Evolutionary conservation across 2,329 filamentous ascomycete genomes (phyloP).

Genomic region (Aureobasidium lini): DNA sequence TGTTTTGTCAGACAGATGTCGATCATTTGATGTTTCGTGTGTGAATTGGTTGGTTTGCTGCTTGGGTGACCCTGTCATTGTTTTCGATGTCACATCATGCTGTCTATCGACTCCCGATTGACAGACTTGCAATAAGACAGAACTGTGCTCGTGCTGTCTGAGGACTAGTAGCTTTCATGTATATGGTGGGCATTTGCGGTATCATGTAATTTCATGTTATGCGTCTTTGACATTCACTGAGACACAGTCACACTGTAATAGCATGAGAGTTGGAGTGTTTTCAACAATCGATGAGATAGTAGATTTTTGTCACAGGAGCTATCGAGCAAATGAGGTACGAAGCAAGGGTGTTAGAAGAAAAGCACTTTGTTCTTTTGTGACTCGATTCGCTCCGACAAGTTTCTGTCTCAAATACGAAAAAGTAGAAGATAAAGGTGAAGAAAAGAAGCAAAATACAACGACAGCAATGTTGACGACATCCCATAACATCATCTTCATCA

Average conservation of each 20-base stretch:
- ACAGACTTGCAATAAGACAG: too few species aligned
- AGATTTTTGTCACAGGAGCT: too few species aligned
- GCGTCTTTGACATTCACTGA: too few species aligned
- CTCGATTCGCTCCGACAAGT: neutral
- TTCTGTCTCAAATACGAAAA: slow-evolving; percentile 4
- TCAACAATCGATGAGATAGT: too few species aligned
- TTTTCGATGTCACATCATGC: neutral
- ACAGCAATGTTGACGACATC: neutral
- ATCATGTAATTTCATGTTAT: too few species aligned
- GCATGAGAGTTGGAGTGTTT: neutral
- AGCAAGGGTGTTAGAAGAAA: neutral
- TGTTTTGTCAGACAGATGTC: neutral
- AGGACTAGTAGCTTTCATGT: too few species aligned
- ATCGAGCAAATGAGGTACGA: neutral
- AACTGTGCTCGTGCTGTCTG: too few species aligned
- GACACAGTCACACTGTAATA: too few species aligned
- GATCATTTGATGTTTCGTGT: too few species aligned
- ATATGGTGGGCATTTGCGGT: too few species aligned
- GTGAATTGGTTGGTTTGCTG: neutral
- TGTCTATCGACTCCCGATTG: neutral
- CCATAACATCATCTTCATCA: neutral
- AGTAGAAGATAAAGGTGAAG: neutral
- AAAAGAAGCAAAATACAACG: slow-evolving; percentile 8
- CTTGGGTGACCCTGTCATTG: neutral
- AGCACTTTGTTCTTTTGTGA: neutral